Evolutionary conservation across 2,329 filamentous ascomycete species (phyloP), one percentile per base, ranked within the genome.

Genomic region (Fusarium sp.): DNA sequence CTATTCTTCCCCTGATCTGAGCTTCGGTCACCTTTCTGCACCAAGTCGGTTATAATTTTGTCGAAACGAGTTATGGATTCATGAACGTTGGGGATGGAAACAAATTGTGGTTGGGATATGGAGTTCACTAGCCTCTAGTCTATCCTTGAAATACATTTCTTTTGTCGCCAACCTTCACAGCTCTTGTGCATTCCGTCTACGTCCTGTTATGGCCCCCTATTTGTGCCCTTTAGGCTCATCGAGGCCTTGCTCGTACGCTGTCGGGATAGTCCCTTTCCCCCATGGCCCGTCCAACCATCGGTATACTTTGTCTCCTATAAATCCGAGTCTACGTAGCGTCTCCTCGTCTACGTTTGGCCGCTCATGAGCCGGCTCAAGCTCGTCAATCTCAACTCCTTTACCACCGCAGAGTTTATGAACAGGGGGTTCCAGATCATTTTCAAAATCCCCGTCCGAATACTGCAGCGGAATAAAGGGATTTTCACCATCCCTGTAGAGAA

Each of bases 111-210:
- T 51, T 42, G 65, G 53, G 42, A 47, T 26, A 31, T 51, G 53
- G 34, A 32, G 49, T 63, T 64, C 34, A 35, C 39, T 61, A 53
- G 65, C 51, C 65, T 56, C 24, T 53, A 66, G 59, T 66, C 49
- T 32, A 66, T 61, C 57, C 11, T 60, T 57, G 48, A 56, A 61
- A 69, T 64, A 54, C 15, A 59, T 57, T 31, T 55, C 54, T 26
- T 58, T 56, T 56, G 36, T 61, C 26, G 44, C 19, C 47, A 46
- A 8, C 1, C 12, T 4, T 32, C 3, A 28, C 6, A 46, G 6
- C 15, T 8, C 22, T 8, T 26, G 9, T 5, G 31, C 4, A 24
- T 5, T n/a, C 3, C 13, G 4, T 13, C 31, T 11, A 13, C 9
- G 13, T 19, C 19, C 19, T 19, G 13, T 5, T 32, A 13, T 32